These are phyloP conservation scores for Nakazawaea holstii DNA, from an alignment of 805 yeast species.

Conservation along the genomic window DNA sequence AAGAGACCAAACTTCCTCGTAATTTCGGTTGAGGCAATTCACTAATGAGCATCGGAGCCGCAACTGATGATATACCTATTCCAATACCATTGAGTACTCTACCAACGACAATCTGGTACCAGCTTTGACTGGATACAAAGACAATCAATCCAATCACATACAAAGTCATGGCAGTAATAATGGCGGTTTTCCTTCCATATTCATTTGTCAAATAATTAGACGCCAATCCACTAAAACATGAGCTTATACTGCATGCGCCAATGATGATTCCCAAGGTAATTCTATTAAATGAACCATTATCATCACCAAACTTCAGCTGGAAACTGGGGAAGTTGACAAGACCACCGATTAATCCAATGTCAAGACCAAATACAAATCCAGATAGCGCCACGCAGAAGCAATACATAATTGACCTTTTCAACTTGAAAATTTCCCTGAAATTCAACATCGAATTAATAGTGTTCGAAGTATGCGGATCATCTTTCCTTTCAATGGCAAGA, in stretches of 20 bases:
- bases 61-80: slow-evolving; percentile 25
- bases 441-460: slow-evolving; percentile 8
- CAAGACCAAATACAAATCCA: slow-evolving; percentile 30
- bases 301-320: slow-evolving; percentile 16
- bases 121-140: slow-evolving; percentile 10
- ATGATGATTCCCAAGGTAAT: slow-evolving; percentile 25
- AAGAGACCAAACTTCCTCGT: slow-evolving; percentile 26
- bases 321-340: slow-evolving; percentile 25
- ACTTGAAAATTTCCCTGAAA: slow-evolving; percentile 6
- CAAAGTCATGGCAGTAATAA: slow-evolving; percentile 17
- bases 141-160: slow-evolving; percentile 19
- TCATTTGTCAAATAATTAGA: slow-evolving; percentile 19
- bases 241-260: slow-evolving; percentile 25
- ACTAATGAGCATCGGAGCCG: slow-evolving; percentile 30
- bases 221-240: slow-evolving; percentile 26
- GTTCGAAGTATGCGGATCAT: not conserved
- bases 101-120: slow-evolving; percentile 23
- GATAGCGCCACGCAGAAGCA: slow-evolving; percentile 23
- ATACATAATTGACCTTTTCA: slow-evolving; percentile 14
- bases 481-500: not conserved
- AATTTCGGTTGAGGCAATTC: slow-evolving; percentile 25
- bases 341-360: slow-evolving; percentile 32
- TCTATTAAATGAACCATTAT: slow-evolving; percentile 13
- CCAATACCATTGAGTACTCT: slow-evolving; percentile 26
- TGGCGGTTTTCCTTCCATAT: slow-evolving; percentile 20